Evolutionary conservation across 2,329 filamentous ascomycete genomes (phyloP).

Genomic region (Acrocalymma vagum): DNA sequence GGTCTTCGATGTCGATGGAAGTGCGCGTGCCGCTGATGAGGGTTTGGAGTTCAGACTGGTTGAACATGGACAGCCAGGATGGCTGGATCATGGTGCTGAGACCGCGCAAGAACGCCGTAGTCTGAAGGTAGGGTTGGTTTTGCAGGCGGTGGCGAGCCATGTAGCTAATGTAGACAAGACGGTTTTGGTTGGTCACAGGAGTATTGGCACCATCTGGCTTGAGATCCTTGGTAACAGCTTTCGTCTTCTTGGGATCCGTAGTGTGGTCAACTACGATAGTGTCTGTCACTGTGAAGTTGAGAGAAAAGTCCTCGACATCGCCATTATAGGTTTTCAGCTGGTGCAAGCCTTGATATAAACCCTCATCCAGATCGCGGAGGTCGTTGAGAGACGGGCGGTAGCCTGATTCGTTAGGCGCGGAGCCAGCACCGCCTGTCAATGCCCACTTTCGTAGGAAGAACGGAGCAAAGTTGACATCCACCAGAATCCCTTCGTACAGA

Average conservation of each 20-base stretch:
- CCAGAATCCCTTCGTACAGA: slow-evolving; percentile 93
- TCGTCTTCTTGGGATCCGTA: slow-evolving; percentile 50
- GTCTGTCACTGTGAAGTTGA: slow-evolving; percentile 92
- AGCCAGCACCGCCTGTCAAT: slow-evolving; percentile 70
- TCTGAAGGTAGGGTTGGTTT: slow-evolving; percentile 81
- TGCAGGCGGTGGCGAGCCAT: slow-evolving; percentile 88
- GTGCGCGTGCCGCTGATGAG: slow-evolving; percentile 88
- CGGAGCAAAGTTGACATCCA: slow-evolving; percentile 90
- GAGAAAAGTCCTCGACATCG: slow-evolving; percentile 79
- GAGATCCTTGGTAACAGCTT: slow-evolving; percentile 77
- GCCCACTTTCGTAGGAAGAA: slow-evolving; percentile 98
- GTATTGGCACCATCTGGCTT: slow-evolving; percentile 79
- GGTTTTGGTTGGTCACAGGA: slow-evolving; percentile 88
- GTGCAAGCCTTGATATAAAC: slow-evolving; percentile 84
- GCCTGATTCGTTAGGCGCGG: slow-evolving; percentile 71
- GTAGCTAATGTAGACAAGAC: slow-evolving; percentile 92
- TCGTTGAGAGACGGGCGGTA: slow-evolving; percentile 97
- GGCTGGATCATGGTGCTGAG: slow-evolving; percentile 89
- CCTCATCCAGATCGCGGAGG: slow-evolving; percentile 88
- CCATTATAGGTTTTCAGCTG: slow-evolving; percentile 85
- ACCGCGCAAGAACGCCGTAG: slow-evolving; percentile 85
- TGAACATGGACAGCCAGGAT: slow-evolving; percentile 97
- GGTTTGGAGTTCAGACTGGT: slow-evolving; percentile 91
- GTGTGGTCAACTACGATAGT: slow-evolving; percentile 54
- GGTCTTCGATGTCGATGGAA: slow-evolving; percentile 86